Conservation (phyloP, 768 basidiomycete genomes). For the Tubosaeta brunneosetosa region DNA sequence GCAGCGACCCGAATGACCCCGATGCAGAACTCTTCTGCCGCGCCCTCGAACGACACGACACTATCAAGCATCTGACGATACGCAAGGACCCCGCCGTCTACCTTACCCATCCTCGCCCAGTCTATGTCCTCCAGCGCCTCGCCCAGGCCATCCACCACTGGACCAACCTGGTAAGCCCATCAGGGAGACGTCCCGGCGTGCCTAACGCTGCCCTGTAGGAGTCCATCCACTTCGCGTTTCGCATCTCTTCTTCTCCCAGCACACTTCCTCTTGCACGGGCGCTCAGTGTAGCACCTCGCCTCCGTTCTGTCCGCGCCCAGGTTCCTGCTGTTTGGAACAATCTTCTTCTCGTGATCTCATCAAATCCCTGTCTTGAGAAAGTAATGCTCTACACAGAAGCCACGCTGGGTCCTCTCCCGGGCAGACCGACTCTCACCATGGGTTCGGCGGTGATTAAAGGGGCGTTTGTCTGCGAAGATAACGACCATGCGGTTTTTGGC, state of each 20-base stretch:
- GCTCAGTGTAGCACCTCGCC: conserved; percentile 36
- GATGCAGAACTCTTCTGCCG: conserved; percentile 37
- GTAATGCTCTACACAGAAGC: conserved; percentile 36
- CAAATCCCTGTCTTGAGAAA: conserved; percentile 45
- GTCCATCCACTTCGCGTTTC: conserved; percentile 50
- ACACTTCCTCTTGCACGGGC: conserved; percentile 33
- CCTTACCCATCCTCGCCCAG: conserved; percentile 47
- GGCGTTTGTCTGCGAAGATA: conserved; percentile 4
- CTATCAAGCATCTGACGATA: conserved; percentile 45
- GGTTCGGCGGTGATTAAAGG: conserved; percentile 13
- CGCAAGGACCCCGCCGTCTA: conserved; percentile 50
- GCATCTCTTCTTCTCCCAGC: conserved; percentile 40
- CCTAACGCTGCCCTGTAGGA: conserved; percentile 35
- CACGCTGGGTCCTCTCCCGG: conserved; percentile 8
- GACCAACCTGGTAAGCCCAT: conserved; percentile 43
- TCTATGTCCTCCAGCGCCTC: conserved; percentile 42
- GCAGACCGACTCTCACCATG: background rate
- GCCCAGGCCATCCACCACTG: conserved; percentile 42
- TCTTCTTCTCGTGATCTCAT: conserved; percentile 44
- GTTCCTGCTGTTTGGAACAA: conserved; percentile 59
- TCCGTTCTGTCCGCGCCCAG: conserved; percentile 49
- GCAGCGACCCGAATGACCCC: conserved; percentile 1
- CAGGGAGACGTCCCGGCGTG: background rate
- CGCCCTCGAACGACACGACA: conserved; percentile 35
- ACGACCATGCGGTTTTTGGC: conserved; percentile 36